Evolutionary conservation across 2,329 filamentous ascomycete genomes (phyloP), one percentile per base, ranked within the genome.

Genomic region (Aspergillus nomiae): DNA sequence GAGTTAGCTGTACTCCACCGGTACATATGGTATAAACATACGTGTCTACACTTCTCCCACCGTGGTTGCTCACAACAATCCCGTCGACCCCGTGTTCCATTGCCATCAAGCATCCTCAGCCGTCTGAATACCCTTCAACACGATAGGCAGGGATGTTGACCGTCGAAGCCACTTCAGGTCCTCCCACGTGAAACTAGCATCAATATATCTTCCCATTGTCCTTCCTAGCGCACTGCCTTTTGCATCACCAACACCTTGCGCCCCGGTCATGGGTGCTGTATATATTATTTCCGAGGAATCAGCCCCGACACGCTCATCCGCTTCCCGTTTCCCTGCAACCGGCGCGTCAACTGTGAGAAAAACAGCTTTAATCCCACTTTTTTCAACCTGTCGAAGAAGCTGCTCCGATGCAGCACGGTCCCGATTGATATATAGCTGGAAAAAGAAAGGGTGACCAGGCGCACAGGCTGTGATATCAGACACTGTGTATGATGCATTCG

Each of bases 371-470:
- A 90, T 90, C 65, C 83, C 83, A 57, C 92, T 83, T 67, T 84
- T 84, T 74, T 90, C 87, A 76, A 97, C 90, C 92, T 85, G 60
- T 83, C 16, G 84, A 56, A 96, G 82, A 85, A 95, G 92, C 3
- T 87, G 87, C 71, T 91, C 88, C 73, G 88, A 94, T 83, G 94
- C 96, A 64, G 84, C 82, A 36, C 91, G 86, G 68, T 94, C 89
- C 46, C 85, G 90, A 76, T 97, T 92, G 38, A 97, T 90, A 78
- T 97, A 97, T n/a, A 98, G 81, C 80, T 98, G 94, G 91, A 92
- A 97, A 14, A 94, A 93, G 74, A 97, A 96, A 0, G 92, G 80
- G 74, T 96, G 92, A 1, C 84, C 89, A 0, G 87, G 84, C 4
- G 77, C 71, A 0, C 91, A 88, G 62, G 87, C 88, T 91, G 60